Base-by-base conservation (phyloP, 257 asterid species). In the Jaltomata sinuosa region DNA sequence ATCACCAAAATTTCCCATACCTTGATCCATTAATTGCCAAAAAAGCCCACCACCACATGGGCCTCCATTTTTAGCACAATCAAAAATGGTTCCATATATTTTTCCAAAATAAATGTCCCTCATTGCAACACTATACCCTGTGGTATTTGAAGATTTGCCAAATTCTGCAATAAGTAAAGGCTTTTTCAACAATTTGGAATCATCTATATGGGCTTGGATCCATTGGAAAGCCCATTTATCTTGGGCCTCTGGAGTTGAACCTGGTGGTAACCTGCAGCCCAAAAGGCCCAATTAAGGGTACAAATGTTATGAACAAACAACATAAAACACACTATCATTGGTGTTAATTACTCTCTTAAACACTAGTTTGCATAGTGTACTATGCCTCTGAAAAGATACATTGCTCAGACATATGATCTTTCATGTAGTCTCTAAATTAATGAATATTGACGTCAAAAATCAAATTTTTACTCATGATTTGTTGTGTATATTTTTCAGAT, bases 11-110 rank as follows among this genome's bases (percentile, higher is more conserved):
- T 6, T 84, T 19, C 57, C 87, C 87, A 88, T 86, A 22, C 84
- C 88, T 29, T 78, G 82, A 19, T 85, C 84, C 82, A 87, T 15
- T 22, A 84, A 54, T 72, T 87, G 87, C 87, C 89, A 87, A 21
- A 87, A 79, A 4, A 87, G 45, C 25, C 80, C 64, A 1, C 89
- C 88, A 27, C 62, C 83, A 53, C 83, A 72, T 8, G 82, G 47
- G 21, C 55, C 84, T 15, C 85, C 84, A 25, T 16, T 1, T 79
- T 22, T 67, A 12, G 89, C 87, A 40, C 77, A 84, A 6, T 29
- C 2, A 21, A 72, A 82, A 53, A 85, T 82, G 11, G 79, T 77
- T 25, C 67, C 53, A 36, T 87, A 85, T 38, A 84, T 81, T 3
- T 38, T 78, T 0, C 84, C 72, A 45, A 84, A 74, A 50, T 72